Base-by-base conservation (phyloP, 2,329 filamentous ascomycete genomes). In the Dactylellina haptotyla region DNA sequence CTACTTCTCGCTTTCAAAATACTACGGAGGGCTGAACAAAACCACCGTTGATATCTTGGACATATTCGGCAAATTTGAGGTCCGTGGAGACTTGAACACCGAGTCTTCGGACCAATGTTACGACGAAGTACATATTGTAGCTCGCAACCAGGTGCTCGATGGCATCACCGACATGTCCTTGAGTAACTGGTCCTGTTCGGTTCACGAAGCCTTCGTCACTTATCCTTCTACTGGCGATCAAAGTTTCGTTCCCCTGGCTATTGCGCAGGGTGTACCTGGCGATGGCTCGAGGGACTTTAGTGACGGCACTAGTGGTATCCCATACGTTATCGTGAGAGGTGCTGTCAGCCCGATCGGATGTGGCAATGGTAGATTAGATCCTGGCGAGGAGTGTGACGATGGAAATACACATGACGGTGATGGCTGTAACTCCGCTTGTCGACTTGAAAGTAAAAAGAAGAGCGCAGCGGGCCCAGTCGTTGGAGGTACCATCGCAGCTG, bases 1-100 rank as follows among this genome's bases (percentile, higher is more conserved):
- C 48, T 83, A 83, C 75, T 80, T 82, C 53, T 80, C 82, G 5
- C 78, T 83, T 20, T 83, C 82, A 8, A 82, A 81, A 76, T 83
- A 83, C 76, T 83, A 83, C 43, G 79, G 80, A 26, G 37, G 23
- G 16, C 71, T 75, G 5, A 75, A 77, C 41, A 76, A 75, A 18
- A 76, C 78, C 1, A 77, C 75, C 8, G 77, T 80, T 4, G 62
- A 76, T 9, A 58, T 78, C 28, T 77, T 80, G 20, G 78, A 78
- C 39, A 78, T 79, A 39, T 81, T 83, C 46, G 82, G 82, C 16
- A 77, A 77, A n/a, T 82, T 83, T 65, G 76, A 77, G 16, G 80
- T 83, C 50, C 79, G 81, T 28, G 81, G 82, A 10, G 78, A 80
- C 16, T 77, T 83, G 9, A 79, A 75, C 20, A 26, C 46, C n/a